Conservation (phyloP, 306 rosid genomes). For the Glycine soja region DNA sequence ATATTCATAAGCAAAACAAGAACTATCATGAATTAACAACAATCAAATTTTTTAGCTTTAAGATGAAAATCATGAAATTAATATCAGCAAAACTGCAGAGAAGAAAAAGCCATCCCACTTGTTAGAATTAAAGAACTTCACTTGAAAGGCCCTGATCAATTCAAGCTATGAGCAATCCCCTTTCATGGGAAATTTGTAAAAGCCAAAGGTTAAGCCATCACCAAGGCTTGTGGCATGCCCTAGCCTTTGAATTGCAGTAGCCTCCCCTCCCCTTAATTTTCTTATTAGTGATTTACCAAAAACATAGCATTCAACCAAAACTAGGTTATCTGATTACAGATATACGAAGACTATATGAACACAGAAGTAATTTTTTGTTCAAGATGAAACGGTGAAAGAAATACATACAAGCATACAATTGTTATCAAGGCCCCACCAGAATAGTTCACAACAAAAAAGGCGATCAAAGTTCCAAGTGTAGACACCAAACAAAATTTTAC, state of each 20-base stretch:
- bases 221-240: conserved; percentile 8
- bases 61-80: not conserved
- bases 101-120: not conserved
- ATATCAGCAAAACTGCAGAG: conserved; percentile 18
- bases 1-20: conserved; percentile 28
- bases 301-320: conserved; percentile 16
- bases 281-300: conserved; percentile 28
- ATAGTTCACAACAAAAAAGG: not conserved
- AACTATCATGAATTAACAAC: conserved; percentile 15
- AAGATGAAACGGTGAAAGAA: conserved; percentile 4
- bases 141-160: conserved; percentile 16
- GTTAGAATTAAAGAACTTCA: not conserved
- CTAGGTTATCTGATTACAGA: conserved; percentile 17
- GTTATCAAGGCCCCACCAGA: not conserved
- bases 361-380: conserved; percentile 6
- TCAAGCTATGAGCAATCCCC: conserved; percentile 28
- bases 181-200: not conserved
- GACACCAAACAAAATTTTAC: not conserved
- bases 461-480: not conserved
- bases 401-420: not conserved
- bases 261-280: conserved; percentile 10
- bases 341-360: not conserved
- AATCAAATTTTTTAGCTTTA: not conserved
- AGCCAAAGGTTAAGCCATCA: conserved; percentile 13
- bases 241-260: conserved; percentile 12